Evolutionary conservation across 139 green algal species (phyloP).

Genomic region (Chlorella sorokiniana): DNA sequence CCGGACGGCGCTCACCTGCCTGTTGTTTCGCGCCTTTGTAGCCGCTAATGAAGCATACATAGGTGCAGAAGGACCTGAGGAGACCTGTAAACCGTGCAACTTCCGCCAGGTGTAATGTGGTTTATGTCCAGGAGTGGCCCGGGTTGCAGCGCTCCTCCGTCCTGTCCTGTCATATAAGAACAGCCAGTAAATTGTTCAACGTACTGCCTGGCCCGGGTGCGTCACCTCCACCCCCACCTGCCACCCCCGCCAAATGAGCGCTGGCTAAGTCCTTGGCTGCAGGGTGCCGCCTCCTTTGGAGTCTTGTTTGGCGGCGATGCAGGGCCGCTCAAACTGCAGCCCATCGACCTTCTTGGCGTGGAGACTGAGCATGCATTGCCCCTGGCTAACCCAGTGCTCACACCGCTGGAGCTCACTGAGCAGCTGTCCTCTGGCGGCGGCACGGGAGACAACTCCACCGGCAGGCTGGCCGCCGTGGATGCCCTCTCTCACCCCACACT

Average conservation of each 20-base stretch:
- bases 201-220: neutral
- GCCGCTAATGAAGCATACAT: neutral
- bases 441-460: neutral
- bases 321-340: constrained; percentile 3
- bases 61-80: neutral
- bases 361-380: constrained; percentile 17
- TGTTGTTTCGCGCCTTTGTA: neutral
- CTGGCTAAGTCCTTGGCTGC: neutral
- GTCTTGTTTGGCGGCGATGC: constrained; percentile 17
- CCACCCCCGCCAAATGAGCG: neutral
- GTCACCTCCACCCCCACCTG: neutral
- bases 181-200: too few species aligned
- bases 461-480: neutral
- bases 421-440: neutral
- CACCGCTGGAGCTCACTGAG: neutral
- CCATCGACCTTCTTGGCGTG: constrained; percentile 19
- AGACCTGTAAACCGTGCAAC: neutral
- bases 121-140: neutral
- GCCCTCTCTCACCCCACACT: neutral
- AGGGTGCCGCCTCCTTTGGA: constrained; percentile 8
- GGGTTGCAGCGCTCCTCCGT: neutral
- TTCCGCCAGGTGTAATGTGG: neutral
- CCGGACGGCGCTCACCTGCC: too few species aligned
- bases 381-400: constrained; percentile 41
- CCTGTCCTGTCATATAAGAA: too few species aligned